Conservation (phyloP, 176 grass and related monocot species). For the Rhipidocladum racemiflorum region DNA sequence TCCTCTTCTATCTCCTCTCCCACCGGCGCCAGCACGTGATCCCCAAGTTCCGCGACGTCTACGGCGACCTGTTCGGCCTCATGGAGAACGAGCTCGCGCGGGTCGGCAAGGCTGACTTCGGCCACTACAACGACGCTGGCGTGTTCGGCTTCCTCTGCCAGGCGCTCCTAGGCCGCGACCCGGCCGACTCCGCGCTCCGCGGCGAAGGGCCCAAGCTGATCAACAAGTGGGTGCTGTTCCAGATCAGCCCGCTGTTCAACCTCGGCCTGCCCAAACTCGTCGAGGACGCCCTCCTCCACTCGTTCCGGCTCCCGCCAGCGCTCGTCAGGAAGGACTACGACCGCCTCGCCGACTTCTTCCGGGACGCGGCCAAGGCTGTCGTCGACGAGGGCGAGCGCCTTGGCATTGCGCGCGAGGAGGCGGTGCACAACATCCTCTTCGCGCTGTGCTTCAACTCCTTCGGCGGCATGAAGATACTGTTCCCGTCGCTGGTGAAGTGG, state of each 20-base stretch:
- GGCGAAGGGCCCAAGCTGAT: constrained; percentile 67
- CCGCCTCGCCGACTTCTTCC: constrained; percentile 75
- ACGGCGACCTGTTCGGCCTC: constrained; percentile 51
- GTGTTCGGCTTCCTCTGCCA: constrained; percentile 73
- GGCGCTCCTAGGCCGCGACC: constrained; percentile 63
- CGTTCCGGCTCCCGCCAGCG: constrained; percentile 74
- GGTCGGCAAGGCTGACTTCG: constrained; percentile 75
- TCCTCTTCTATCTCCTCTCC: constrained; percentile 82
- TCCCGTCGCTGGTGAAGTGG: constrained; percentile 74
- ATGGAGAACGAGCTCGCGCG: constrained; percentile 67
- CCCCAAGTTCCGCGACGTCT: constrained; percentile 69
- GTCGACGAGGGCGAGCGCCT: constrained; percentile 76
- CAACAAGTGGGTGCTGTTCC: constrained; percentile 83
- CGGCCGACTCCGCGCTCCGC: constrained; percentile 48
- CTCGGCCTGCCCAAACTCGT: constrained; percentile 76
- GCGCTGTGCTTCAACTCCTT: constrained; percentile 98
- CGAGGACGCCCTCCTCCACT: constrained; percentile 79
- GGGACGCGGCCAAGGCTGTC: constrained; percentile 43
- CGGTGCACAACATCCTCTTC: constrained; percentile 93
- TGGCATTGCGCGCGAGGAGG: constrained; percentile 71
- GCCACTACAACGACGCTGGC: constrained; percentile 63
- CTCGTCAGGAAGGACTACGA: constrained; percentile 78
- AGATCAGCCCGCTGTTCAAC: constrained; percentile 70
- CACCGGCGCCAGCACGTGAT: constrained; percentile 64
- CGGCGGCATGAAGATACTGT: constrained; percentile 78